A percentile compares a stretch with the other conserved stretches of the same genome.
Evolutionary conservation across 768 basidiomycete genomes (phyloP).

Genomic region (Hericium alpestre): DNA sequence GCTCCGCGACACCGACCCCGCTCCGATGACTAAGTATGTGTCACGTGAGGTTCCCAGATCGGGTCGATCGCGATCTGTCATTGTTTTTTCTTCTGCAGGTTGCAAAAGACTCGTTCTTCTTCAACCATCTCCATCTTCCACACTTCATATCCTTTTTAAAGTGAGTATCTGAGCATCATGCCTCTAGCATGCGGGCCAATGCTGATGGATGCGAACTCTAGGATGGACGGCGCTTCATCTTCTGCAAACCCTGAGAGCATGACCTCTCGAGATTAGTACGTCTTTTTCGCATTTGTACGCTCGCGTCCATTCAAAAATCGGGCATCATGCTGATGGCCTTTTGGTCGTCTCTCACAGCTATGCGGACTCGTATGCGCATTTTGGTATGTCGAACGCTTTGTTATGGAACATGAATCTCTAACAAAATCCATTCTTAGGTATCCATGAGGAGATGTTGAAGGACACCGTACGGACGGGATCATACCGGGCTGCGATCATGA

Average conservation of each 20-base stretch:
- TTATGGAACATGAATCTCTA: neutral
- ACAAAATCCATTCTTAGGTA: constrained; percentile 40
- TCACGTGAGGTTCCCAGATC: neutral
- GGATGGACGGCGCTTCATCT: constrained; percentile 8
- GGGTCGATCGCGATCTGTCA: neutral
- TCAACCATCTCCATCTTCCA: too few species aligned
- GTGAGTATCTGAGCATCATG: too few species aligned
- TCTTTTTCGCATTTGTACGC: constrained; percentile 4
- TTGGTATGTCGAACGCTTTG: constrained; percentile 41
- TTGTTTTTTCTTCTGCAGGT: neutral
- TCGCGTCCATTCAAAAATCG: neutral
- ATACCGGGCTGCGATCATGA: constrained; percentile 88
- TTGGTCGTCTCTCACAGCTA: constrained; percentile 41
- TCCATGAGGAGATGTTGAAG: constrained; percentile 99
- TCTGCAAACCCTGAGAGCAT: constrained; percentile 26
- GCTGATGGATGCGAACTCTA: neutral
- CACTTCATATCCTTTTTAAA: too few species aligned
- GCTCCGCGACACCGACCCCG: too few species aligned
- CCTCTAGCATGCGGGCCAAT: too few species aligned
- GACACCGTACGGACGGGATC: constrained; percentile 91
- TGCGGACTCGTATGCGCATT: constrained; percentile 93
- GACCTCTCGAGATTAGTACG: constrained; percentile 87
- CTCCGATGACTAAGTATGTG: neutral
- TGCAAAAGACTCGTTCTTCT: too few species aligned
- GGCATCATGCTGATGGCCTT: neutral